Base-by-base conservation (phyloP, 2,329 filamentous ascomycete genomes). In the Colletotrichum melonis region DNA sequence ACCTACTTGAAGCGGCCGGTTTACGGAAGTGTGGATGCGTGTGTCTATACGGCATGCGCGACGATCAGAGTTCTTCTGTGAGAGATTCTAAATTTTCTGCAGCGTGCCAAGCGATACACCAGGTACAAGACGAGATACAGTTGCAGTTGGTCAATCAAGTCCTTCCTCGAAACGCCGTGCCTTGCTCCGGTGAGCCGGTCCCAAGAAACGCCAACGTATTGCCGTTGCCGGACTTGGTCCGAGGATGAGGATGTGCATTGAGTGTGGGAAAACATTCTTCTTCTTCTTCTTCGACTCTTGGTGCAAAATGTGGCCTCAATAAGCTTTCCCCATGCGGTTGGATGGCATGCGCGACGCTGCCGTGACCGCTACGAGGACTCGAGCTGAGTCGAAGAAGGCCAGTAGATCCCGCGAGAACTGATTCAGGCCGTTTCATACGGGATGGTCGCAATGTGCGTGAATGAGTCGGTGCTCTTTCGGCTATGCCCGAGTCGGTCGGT, bases 381-480 rank as follows among this genome's bases (percentile, higher is more conserved):
- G 63, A 42, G 35, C 62, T 58, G 59, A 60, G 46, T 56, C 49
- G 59, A 42, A 58, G 32, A 52, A 35, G 55, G 55, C 24, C 54
- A 46, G 58, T 38, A 49, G 65, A 69, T 69, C 69, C 66, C 52
- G 42, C 65, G 54, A 16, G 28, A 49, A 65, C 70, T 65, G 70
- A 73, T 73, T 70, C 70, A 73, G 42, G 60, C 70, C 55, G 67
- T 73, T 73, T 73, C 70, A 70, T 49, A 70, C 35, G 67, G 55
- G 32, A 22, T 67, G 68, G 63, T 71, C 46, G 46, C 14, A 56
- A 56, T 67, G 59, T 64, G 59, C 32, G 38, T 42, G 54, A 58
- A 55, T 69, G 52, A 69, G 67, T 69, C 60, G 67, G 52, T 28
- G 24, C 54, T 24, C 30, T 19, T 14, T 57, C 55, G 60, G 55